These are phyloP conservation scores for Rhizophora mangle DNA, from an alignment of 345 rosid genomes.

Conservation along the genomic window DNA sequence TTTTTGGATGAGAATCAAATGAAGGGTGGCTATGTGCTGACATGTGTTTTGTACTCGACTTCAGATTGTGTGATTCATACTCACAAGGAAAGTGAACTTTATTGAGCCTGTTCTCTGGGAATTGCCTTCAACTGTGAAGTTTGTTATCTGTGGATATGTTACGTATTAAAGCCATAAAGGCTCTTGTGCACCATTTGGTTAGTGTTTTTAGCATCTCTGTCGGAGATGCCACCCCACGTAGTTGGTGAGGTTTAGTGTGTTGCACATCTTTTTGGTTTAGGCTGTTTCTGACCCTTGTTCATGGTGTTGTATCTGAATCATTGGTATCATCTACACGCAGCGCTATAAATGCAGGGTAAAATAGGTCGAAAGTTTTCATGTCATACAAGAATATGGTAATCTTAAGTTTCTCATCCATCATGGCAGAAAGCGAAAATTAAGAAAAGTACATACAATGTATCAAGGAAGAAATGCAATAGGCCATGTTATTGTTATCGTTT, in stretches of 20 bases:
- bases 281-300: too few relatives aligned
- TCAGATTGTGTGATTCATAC: constrained; percentile 27
- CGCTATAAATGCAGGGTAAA: too few relatives aligned
- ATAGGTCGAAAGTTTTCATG: too few relatives aligned
- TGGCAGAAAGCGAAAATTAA: too few relatives aligned
- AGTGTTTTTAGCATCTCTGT: neutral
- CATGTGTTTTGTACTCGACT: constrained; percentile 23
- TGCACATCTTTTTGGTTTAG: neutral
- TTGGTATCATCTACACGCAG: too few relatives aligned
- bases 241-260: neutral
- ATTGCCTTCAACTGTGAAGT: neutral
- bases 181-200: neutral
- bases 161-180: neutral
- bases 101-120: neutral
- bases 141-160: neutral
- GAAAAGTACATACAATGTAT: too few relatives aligned
- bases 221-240: neutral
- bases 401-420: too few relatives aligned
- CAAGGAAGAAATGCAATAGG: too few relatives aligned
- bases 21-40: constrained; percentile 22
- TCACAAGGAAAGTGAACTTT: constrained; percentile 32
- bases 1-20: constrained; percentile 25
- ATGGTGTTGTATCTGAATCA: too few relatives aligned
- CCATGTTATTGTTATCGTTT: too few relatives aligned
- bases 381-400: too few relatives aligned